phyloP scores from a whole-genome alignment of 805 yeast genomes.

The Lipomyces anomalus region DNA sequence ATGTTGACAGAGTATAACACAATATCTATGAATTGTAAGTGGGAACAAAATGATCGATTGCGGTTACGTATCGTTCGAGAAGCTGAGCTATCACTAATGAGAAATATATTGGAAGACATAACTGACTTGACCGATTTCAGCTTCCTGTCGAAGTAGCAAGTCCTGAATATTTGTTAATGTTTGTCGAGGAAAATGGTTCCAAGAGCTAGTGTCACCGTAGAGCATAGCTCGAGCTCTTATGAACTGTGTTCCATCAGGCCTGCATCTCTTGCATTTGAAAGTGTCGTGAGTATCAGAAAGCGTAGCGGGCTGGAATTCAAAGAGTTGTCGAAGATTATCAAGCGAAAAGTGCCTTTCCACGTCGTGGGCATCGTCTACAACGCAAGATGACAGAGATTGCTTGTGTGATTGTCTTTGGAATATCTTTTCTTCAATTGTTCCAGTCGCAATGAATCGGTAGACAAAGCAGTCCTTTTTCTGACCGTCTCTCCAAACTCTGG shows the following conservation, averaged over 20 bases:
- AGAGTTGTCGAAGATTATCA: constrained; percentile 70
- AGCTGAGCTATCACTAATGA: too few species aligned
- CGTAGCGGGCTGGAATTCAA: constrained; percentile 61
- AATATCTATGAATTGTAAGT: too few species aligned
- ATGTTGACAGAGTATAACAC: too few species aligned
- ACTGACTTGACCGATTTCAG: constrained; percentile 59
- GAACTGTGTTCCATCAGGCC: constrained; percentile 49
- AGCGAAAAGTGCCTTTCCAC: constrained; percentile 88
- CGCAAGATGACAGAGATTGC: constrained; percentile 86
- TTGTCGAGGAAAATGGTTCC: constrained; percentile 81
- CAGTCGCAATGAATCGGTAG: constrained; percentile 88
- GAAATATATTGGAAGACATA: constrained; percentile 93
- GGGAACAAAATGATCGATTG: too few species aligned
- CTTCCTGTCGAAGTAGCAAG: constrained; percentile 67
- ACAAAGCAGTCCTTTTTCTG: constrained; percentile 95
- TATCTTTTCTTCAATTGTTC: constrained; percentile 93
- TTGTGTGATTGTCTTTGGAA: constrained; percentile 95
- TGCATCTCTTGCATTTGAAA: constrained; percentile 80
- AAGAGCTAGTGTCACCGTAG: constrained; percentile 94
- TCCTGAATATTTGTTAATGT: constrained; percentile 67
- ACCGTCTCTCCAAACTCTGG: constrained; percentile 98
- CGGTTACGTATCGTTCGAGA: too few species aligned
- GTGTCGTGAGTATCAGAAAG: constrained; percentile 89
- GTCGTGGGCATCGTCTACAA: constrained; percentile 92
- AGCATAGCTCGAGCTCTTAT: constrained; percentile 76